Evolutionary conservation across 2,329 filamentous ascomycete genomes (phyloP), one percentile per base, ranked within the genome.

Genomic region (Clonostachys rosea): DNA sequence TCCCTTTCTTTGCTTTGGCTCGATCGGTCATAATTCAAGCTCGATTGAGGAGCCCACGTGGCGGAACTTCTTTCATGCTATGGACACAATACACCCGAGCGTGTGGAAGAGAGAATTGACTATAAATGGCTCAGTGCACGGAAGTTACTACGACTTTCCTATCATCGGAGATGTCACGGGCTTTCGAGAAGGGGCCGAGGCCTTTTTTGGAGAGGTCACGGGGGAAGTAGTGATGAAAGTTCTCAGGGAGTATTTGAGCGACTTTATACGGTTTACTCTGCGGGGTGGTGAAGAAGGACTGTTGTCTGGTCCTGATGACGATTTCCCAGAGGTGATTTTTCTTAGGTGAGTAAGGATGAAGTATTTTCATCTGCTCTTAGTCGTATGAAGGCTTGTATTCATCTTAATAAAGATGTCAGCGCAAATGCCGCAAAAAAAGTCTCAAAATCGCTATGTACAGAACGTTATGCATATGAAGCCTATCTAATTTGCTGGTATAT

Each of bases 1-100:
- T 17, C 63, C 64, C 1, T 64, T 69, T 44, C 37, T 69, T 37
- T 44, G 60, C 3, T 54, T 65, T 35, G 63, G 59, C 5, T 54
- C 60, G 17, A 53, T 53, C n/a, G 56, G 53, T 3, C 54, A 61
- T 33, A 64, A 61, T 13, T 48, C 50, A 12, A 50, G 50, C 4
- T 46, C 34, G 9, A 8, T 30, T 10, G 24, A 30, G 24, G 54
- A 59, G 4, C 48, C 49, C 3, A 47, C 51, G 4, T 68, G 62
- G 63, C 48, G 14, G 6, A 40, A 50, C 7, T 59, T 63, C 30
- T 62, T 57, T 54, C 37, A 53, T 8, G 46, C 50, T 5, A 57
- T 54, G 51, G 48, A 47, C 20, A 42, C 40, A 40, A 47, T 50
- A 6, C 48, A 54, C 14, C 51, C 52, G 0, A 47, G 52, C 37